These are phyloP conservation scores for Euphorbia celastroides DNA, from an alignment of 441 rosid species.

Conservation along the genomic window DNA sequence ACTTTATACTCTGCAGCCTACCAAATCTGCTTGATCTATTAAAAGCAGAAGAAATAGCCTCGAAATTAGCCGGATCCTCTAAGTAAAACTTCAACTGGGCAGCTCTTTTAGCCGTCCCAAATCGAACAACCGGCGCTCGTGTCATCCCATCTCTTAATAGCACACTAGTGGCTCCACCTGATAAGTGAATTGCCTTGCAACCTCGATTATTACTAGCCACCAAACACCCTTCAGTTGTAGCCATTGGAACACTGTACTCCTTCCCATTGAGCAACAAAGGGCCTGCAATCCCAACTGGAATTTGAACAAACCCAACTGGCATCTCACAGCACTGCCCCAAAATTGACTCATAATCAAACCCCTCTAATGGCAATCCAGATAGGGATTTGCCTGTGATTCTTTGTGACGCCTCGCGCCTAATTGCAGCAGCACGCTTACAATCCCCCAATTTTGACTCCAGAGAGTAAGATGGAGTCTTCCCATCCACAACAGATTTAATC, in stretches of 20 bases:
- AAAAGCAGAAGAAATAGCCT: slow-evolving; percentile 52
- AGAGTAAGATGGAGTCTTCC: slow-evolving; percentile 48
- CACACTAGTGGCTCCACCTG: slow-evolving; percentile 68
- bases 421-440: slow-evolving; percentile 60
- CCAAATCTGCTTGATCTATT: slow-evolving; percentile 85
- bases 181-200: slow-evolving; percentile 64
- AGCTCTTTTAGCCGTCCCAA: slow-evolving; percentile 59
- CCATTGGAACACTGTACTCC: slow-evolving; percentile 80
- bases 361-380: slow-evolving; percentile 64
- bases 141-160: slow-evolving; percentile 74
- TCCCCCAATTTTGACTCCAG: slow-evolving; percentile 73
- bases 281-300: slow-evolving; percentile 78
- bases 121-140: slow-evolving; percentile 81
- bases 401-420: slow-evolving; percentile 73
- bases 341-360: slow-evolving; percentile 67
- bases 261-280: slow-evolving; percentile 69
- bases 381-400: slow-evolving; percentile 59
- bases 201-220: slow-evolving; percentile 87
- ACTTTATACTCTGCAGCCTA: slow-evolving; percentile 55
- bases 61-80: slow-evolving; percentile 64
- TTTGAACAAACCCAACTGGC: slow-evolving; percentile 87
- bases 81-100: slow-evolving; percentile 71
- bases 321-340: slow-evolving; percentile 92
- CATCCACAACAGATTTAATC: slow-evolving; percentile 54
- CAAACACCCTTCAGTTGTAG: slow-evolving; percentile 87